phyloP scores from a whole-genome alignment of 192 early-diverging fungal genomes.

The Coemansia sp. region DNA sequence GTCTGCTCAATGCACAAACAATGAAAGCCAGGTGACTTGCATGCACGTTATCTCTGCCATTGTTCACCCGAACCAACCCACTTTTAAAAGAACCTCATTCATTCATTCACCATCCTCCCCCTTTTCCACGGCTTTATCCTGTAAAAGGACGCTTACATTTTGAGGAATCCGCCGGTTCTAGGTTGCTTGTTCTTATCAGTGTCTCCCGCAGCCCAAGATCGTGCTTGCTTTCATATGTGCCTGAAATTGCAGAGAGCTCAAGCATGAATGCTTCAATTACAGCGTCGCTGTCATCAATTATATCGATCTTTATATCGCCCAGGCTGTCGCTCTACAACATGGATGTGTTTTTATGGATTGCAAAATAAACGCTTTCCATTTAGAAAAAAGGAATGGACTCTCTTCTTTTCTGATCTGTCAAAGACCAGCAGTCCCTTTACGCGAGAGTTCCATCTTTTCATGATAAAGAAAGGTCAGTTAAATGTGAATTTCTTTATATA shows the following conservation, averaged over 20 bases:
- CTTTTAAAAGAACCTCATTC: background rate
- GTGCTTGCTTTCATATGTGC: conserved; percentile 22
- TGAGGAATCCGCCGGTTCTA: conserved; percentile 21
- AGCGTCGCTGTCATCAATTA: conserved; percentile 24
- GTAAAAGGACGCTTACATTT: conserved; percentile 16
- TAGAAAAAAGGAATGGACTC: no score
- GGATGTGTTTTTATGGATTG: background rate
- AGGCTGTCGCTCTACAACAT: conserved; percentile 15
- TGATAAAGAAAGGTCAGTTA: background rate
- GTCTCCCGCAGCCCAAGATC: conserved; percentile 44
- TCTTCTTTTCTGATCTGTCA: no score
- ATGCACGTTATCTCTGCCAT: conserved; percentile 2
- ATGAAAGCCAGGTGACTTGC: background rate
- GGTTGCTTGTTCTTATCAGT: conserved; percentile 33
- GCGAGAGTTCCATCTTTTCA: background rate
- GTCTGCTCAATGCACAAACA: background rate
- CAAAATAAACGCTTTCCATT: background rate
- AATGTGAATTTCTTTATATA: background rate
- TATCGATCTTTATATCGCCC: conserved; percentile 40
- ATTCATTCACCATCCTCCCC: background rate
- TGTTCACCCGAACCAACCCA: background rate
- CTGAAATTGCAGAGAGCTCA: conserved; percentile 24
- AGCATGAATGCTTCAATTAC: conserved; percentile 39
- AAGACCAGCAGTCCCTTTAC: no score
- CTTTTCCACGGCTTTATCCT: background rate